Conservation (phyloP, 805 yeast genomes). For the Candida ponderosae region DNA sequence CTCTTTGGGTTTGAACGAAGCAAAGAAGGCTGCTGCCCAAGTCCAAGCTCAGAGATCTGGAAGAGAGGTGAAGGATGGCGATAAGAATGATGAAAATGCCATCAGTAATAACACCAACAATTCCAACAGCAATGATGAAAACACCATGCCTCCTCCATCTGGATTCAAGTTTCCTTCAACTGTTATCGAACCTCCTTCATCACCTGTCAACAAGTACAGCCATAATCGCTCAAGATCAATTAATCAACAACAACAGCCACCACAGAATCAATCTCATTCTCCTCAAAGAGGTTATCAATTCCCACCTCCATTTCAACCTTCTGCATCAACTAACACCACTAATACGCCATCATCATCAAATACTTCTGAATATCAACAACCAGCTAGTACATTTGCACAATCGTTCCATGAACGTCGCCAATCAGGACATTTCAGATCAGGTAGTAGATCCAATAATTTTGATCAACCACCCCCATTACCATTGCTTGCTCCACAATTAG, state of each 20-base stretch:
- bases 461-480: constrained; percentile 21
- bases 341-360: constrained; percentile 12
- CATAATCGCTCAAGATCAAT: background rate
- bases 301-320: constrained; percentile 40
- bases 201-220: background rate
- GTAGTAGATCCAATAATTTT: constrained; percentile 26
- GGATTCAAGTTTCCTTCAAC: constrained; percentile 52
- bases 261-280: constrained; percentile 24
- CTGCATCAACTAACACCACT: constrained; percentile 16
- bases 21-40: constrained; percentile 93
- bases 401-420: constrained; percentile 30
- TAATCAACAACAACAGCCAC: no score
- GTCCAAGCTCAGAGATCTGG: constrained; percentile 64
- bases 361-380: background rate
- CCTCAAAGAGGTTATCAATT: constrained; percentile 54
- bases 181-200: constrained; percentile 23
- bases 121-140: constrained; percentile 9
- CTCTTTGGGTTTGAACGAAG: constrained; percentile 85
- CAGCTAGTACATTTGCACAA: background rate
- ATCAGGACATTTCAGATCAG: constrained; percentile 31
- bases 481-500: background rate
- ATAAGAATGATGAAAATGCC: constrained; percentile 2
- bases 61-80: constrained; percentile 3
- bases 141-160: constrained; percentile 22
- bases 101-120: constrained; percentile 9